These are phyloP conservation scores for Stipa capillata DNA, from an alignment of 176 grass and related monocot genomes.

Conservation along the genomic window DNA sequence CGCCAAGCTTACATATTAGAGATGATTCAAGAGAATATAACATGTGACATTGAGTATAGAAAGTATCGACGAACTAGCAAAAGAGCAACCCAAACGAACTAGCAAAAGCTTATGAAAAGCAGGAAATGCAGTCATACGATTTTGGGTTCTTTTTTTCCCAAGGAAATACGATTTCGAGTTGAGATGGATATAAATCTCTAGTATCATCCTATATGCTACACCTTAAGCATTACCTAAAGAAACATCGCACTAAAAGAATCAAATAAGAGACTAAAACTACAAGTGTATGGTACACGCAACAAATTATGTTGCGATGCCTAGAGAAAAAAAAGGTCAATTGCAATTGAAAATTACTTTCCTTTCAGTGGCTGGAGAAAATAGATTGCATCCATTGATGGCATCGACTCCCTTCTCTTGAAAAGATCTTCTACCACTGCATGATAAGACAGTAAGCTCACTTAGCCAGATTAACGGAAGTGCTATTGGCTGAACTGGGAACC, in stretches of 20 bases:
- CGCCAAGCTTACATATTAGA: conserved; percentile 17
- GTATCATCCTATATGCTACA: background rate
- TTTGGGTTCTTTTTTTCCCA: no score
- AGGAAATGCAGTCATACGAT: background rate
- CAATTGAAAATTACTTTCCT: conserved; percentile 69
- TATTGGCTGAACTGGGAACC: background rate
- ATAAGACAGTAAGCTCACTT: background rate
- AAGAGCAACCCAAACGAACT: background rate
- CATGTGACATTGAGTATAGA: background rate
- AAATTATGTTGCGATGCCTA: background rate
- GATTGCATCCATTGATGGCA: conserved; percentile 95
- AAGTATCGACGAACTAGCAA: background rate
- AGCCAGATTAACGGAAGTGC: background rate
- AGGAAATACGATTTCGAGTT: background rate
- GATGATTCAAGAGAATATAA: conserved; percentile 4
- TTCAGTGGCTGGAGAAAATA: conserved; percentile 93
- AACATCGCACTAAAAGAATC: background rate
- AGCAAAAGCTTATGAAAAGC: background rate
- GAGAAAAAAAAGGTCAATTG: background rate
- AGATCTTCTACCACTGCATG: conserved; percentile 90
- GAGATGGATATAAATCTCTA: background rate
- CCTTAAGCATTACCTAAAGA: background rate
- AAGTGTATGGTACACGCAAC: background rate
- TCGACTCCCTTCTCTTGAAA: conserved; percentile 91
- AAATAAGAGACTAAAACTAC: background rate